phyloP scores from a whole-genome alignment of 305 asterid genomes.

The Fraxinus xanthoxyloides region DNA sequence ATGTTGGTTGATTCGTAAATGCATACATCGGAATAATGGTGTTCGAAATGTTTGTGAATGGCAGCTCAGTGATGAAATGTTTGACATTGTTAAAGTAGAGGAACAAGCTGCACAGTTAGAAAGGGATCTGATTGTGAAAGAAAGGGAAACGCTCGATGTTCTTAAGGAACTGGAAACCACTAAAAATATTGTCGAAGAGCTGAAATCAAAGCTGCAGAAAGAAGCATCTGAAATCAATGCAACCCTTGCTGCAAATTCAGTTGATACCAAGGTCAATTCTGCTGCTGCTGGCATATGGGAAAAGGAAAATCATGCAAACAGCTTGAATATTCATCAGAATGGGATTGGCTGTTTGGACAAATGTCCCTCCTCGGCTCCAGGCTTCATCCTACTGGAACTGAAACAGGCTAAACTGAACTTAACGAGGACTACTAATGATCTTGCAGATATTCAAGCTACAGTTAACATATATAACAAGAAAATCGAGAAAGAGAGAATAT shows the following conservation, averaged over 20 bases:
- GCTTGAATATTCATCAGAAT: neutral
- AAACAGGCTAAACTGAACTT: conserved; percentile 80
- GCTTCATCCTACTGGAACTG: conserved; percentile 64
- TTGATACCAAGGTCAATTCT: conserved; percentile 13
- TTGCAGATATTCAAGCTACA: conserved; percentile 72
- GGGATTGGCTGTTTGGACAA: conserved; percentile 23
- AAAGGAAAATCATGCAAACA: conserved; percentile 14
- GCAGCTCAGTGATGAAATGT: conserved; percentile 36
- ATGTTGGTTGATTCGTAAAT: neutral
- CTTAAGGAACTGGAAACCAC: conserved; percentile 74
- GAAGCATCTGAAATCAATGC: conserved; percentile 48
- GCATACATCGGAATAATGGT: neutral
- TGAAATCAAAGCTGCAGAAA: conserved; percentile 60
- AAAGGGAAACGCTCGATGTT: conserved; percentile 78
- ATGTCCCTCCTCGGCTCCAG: conserved; percentile 63
- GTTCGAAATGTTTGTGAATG: conserved; percentile 1
- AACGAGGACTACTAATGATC: conserved; percentile 62
- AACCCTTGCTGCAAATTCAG: conserved; percentile 26
- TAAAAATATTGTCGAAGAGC: conserved; percentile 61
- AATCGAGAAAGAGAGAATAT: conserved; percentile 73
- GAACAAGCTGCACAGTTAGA: conserved; percentile 70
- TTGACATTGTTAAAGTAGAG: conserved; percentile 57
- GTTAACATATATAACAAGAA: conserved; percentile 64
- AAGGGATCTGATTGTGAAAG: conserved; percentile 60
- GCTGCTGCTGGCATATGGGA: conserved; percentile 12